phyloP scores from a whole-genome alignment of 2,329 filamentous ascomycete genomes.

The Leptographium wingfieldii region DNA sequence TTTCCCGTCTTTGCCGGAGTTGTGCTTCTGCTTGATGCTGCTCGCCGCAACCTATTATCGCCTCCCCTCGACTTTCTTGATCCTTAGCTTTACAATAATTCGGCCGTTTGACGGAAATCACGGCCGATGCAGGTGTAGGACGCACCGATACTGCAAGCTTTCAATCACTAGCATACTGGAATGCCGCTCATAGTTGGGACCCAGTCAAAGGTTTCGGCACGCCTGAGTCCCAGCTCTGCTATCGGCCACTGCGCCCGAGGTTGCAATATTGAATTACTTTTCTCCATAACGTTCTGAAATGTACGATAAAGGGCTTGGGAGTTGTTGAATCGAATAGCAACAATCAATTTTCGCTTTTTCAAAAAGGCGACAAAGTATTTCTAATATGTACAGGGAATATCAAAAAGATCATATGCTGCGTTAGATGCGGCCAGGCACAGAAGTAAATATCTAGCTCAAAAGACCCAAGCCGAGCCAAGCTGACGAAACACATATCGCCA shows the following conservation, averaged over 20 bases:
- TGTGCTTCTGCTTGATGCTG: conserved; percentile 30
- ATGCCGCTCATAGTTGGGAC: conserved; percentile 22
- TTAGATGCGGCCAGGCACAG: neutral
- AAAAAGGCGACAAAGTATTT: neutral
- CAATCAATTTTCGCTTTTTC: neutral
- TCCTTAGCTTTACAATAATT: conserved; percentile 24
- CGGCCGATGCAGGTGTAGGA: conserved; percentile 13
- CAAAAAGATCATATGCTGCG: neutral
- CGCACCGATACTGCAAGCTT: conserved; percentile 13
- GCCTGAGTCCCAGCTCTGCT: conserved; percentile 11
- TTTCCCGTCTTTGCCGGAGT: conserved; percentile 28
- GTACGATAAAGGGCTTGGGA: too few species aligned
- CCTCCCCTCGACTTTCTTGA: conserved; percentile 31
- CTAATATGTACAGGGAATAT: neutral
- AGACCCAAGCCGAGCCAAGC: neutral
- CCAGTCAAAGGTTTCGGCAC: conserved; percentile 20
- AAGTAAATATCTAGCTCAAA: neutral
- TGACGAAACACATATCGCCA: neutral
- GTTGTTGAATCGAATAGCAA: neutral
- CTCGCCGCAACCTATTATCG: conserved; percentile 22
- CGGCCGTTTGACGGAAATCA: conserved; percentile 18
- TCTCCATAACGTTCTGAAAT: neutral
- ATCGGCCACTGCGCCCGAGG: conserved; percentile 1
- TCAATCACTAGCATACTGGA: conserved; percentile 13
- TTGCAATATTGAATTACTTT: neutral